A percentile compares a stretch with the other conserved stretches of the same genome.
Conservation (phyloP, 2,329 filamentous ascomycete genomes). For the Xylaria sp. region DNA sequence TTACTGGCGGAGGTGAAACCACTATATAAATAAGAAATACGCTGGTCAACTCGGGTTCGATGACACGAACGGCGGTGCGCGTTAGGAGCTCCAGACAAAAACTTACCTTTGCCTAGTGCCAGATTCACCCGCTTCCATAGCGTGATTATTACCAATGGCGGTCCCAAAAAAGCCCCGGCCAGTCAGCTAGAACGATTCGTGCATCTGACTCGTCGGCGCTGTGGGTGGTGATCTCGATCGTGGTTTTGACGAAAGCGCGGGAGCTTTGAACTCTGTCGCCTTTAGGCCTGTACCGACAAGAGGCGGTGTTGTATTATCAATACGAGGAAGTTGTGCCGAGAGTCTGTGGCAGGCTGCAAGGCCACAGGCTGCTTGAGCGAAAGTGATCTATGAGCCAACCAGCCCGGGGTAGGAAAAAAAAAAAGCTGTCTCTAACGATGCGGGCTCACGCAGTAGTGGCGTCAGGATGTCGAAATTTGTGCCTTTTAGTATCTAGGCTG, state of each 20-base stretch:
- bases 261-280: conserved; percentile 2
- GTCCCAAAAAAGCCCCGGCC: conserved; percentile 39
- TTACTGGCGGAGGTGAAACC: conserved; percentile 35
- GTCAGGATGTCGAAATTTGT: conserved; percentile 32
- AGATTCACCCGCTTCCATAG: conserved; percentile 43
- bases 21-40: conserved; percentile 30
- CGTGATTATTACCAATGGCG: conserved; percentile 38
- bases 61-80: conserved; percentile 15
- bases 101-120: conserved; percentile 42
- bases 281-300: conserved; percentile 2
- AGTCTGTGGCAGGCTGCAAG: conserved; percentile 15
- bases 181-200: conserved; percentile 35
- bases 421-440: conserved; percentile 7
- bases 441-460: conserved; percentile 24
- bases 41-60: conserved; percentile 31
- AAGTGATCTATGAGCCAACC: conserved; percentile 16
- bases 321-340: conserved; percentile 20
- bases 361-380: conserved; percentile 15
- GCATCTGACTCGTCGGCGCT: conserved; percentile 36
- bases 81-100: conserved; percentile 26
- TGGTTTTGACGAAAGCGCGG: conserved; percentile 15
- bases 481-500: conserved; percentile 22
- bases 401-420: conserved; percentile 15
- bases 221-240: conserved; percentile 16
- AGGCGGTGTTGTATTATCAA: conserved; percentile 1